Conservation (phyloP, 306 rosid genomes). For the Potentilla sterilis region DNA sequence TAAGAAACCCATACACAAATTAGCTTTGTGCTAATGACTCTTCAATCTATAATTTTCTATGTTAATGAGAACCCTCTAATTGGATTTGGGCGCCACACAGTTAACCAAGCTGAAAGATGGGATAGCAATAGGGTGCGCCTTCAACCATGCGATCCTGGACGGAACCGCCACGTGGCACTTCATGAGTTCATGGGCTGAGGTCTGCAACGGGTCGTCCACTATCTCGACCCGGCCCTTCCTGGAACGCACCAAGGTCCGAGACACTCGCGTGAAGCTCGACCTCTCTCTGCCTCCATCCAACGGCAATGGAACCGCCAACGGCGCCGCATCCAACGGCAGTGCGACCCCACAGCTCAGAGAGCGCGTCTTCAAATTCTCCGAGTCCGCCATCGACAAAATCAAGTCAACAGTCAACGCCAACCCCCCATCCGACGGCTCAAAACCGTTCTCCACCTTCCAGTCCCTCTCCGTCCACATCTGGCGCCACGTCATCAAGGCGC, state of each 20-base stretch:
- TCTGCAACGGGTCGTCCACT: constrained; percentile 50
- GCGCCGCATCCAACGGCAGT: not conserved
- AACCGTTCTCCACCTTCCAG: constrained; percentile 90
- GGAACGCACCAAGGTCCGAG: constrained; percentile 71
- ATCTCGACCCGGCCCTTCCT: constrained; percentile 58
- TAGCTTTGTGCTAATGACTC: not conserved
- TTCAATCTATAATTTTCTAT: not conserved
- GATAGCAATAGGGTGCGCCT: constrained; percentile 80
- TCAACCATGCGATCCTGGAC: constrained; percentile 86
- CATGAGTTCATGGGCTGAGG: constrained; percentile 89
- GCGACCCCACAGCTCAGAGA: constrained; percentile 44
- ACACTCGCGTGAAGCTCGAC: constrained; percentile 83
- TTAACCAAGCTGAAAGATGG: constrained; percentile 86
- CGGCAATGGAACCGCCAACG: constrained; percentile 32
- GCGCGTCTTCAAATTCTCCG: constrained; percentile 79
- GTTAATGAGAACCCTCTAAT: not conserved
- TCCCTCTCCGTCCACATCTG: constrained; percentile 77
- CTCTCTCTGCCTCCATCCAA: constrained; percentile 42
- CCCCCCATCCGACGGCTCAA: constrained; percentile 53
- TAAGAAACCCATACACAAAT: no score
- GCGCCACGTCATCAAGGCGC: constrained; percentile 82
- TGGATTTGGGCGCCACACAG: constrained; percentile 30
- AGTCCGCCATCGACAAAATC: constrained; percentile 66
- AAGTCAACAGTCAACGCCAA: constrained; percentile 56
- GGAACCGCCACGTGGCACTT: constrained; percentile 96